phyloP scores from a whole-genome alignment of 1,139 yeast genomes.

The Candida tetrigidarum region DNA sequence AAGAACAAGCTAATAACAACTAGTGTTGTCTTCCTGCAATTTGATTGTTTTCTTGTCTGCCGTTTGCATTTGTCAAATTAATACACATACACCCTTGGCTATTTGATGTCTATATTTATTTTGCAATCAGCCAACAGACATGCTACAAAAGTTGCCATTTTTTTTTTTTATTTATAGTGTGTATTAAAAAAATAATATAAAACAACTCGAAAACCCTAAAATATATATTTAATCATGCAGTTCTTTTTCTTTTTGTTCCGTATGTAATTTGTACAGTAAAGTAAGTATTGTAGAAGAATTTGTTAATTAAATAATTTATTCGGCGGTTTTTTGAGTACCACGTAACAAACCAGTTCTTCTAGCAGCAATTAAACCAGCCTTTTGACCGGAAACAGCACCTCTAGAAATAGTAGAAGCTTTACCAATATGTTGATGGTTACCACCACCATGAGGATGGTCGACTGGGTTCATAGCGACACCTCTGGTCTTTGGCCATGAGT shows the following conservation, averaged over 20 bases:
- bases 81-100: too few species aligned
- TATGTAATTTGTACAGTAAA: conserved; percentile 10
- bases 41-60: neutral
- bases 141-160: too few species aligned
- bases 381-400: conserved; percentile 99
- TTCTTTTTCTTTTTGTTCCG: neutral
- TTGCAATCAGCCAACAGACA: too few species aligned
- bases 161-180: conserved; percentile 9
- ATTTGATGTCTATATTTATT: too few species aligned
- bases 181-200: conserved; percentile 7
- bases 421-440: conserved; percentile 99
- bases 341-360: conserved; percentile 99
- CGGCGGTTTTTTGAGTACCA: conserved; percentile 99
- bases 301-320: conserved; percentile 37
- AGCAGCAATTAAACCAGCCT: conserved; percentile 99
- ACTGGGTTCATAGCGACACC: conserved; percentile 99
- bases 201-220: conserved; percentile 13
- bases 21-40: too few species aligned
- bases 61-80: too few species aligned
- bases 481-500: conserved; percentile 99
- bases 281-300: conserved; percentile 9
- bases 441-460: conserved; percentile 99
- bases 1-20: neutral
- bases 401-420: conserved; percentile 99
- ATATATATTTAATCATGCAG: conserved; percentile 14